These are phyloP conservation scores for Rhodotorula toruloides DNA, from an alignment of 768 basidiomycete species.

Conservation along the genomic window DNA sequence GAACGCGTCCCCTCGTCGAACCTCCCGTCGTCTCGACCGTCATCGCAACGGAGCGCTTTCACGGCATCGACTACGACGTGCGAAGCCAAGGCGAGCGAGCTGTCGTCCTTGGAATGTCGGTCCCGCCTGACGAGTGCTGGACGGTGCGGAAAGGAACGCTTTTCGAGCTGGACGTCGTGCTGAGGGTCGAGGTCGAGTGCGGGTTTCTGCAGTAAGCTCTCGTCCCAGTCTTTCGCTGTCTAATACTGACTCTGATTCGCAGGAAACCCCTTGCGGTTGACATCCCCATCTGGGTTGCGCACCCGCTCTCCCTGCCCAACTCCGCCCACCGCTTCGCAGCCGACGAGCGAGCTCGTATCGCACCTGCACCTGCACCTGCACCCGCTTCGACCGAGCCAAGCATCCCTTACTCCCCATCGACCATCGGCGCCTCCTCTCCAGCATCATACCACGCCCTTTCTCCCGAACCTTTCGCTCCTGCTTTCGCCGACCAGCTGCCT, in stretches of 20 bases:
- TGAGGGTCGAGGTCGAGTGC: constrained; percentile 35
- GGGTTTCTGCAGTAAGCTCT: constrained; percentile 29
- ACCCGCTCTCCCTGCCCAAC: constrained; percentile 37
- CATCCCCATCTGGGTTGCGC: constrained; percentile 38
- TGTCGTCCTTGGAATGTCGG: constrained; percentile 11
- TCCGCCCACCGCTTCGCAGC: constrained; percentile 20
- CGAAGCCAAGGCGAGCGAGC: constrained; percentile 19
- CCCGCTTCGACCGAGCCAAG: background rate
- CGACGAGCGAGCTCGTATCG: background rate
- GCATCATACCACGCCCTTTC: background rate
- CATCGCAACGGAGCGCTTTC: constrained; percentile 19
- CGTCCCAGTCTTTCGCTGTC: background rate
- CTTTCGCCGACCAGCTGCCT: background rate
- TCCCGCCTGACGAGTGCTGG: constrained; percentile 29
- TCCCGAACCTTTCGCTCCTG: background rate
- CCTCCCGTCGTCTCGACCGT: constrained; percentile 27
- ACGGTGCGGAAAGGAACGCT: constrained; percentile 26
- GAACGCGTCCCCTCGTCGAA: constrained; percentile 6
- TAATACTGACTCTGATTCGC: background rate
- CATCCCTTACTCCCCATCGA: constrained; percentile 12
- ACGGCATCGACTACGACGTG: constrained; percentile 38
- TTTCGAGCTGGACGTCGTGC: constrained; percentile 39
- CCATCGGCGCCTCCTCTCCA: constrained; percentile 3
- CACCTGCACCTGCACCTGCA: background rate
- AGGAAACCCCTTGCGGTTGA: constrained; percentile 39